Evolutionary conservation across 306 rosid genomes (phyloP).

Genomic region (Cicer judaicum): DNA sequence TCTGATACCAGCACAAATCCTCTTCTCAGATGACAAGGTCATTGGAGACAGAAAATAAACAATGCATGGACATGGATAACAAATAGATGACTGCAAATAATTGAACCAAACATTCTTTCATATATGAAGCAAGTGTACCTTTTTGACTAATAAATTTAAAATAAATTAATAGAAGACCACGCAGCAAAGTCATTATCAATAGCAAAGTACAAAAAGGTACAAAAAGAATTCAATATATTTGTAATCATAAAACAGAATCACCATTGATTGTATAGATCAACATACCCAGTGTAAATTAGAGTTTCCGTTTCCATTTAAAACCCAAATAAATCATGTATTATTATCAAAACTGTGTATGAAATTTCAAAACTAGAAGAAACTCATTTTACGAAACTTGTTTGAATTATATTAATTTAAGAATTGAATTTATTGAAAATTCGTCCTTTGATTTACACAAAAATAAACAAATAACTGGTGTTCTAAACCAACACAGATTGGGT

Average conservation of each 20-base stretch:
- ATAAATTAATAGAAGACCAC: background rate
- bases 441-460: too few relatives aligned
- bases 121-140: background rate
- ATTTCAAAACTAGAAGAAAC: background rate
- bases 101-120: conserved; percentile 15
- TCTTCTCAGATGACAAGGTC: background rate
- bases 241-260: conserved; percentile 1
- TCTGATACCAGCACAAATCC: background rate
- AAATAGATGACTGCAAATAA: background rate
- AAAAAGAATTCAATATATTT: background rate
- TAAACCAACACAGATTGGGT: background rate
- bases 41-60: conserved; percentile 4
- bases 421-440: background rate
- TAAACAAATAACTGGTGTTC: too few relatives aligned
- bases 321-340: background rate
- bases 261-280: background rate
- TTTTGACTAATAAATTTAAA: background rate
- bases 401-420: conserved; percentile 1
- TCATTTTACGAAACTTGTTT: background rate
- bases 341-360: background rate
- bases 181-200: background rate
- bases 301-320: background rate
- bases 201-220: background rate
- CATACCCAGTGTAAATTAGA: background rate
- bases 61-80: background rate